Percentiles rank a stretch among this genome's conserved stretches.
Evolutionary conservation across 148 eudicot genomes (phyloP).

Genomic region (Arctostaphylos glauca): DNA sequence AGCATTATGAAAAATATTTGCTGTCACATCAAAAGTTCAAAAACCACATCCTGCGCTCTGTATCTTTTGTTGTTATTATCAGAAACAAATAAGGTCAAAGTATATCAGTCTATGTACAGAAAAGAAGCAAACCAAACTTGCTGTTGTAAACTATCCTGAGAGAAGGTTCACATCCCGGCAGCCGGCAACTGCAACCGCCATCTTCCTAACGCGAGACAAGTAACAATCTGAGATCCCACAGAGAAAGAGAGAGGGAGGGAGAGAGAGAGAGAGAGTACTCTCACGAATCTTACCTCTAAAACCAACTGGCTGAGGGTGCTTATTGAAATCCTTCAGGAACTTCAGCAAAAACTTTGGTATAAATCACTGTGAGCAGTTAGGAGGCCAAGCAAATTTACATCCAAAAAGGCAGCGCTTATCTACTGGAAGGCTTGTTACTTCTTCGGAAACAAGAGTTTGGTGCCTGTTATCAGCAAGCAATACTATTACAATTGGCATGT

Average conservation of each 20-base stretch:
- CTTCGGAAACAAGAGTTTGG: conserved; percentile 50
- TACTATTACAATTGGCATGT: neutral
- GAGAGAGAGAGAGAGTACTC: neutral
- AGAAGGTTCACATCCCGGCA: neutral
- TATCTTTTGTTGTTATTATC: neutral
- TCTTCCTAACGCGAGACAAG: conserved; percentile 11
- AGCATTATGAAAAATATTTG: neutral
- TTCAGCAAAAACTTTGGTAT: neutral
- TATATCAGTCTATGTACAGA: conserved; percentile 14
- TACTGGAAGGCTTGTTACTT: conserved; percentile 34
- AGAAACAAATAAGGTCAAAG: neutral
- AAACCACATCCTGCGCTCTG: neutral
- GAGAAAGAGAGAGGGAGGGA: neutral
- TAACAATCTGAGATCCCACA: neutral
- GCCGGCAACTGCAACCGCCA: conserved; percentile 15
- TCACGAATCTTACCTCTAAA: neutral
- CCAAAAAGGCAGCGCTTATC: conserved; percentile 18
- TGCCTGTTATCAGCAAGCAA: conserved; percentile 33
- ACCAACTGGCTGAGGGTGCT: conserved; percentile 11
- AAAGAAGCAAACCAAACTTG: neutral
- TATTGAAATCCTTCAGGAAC: neutral
- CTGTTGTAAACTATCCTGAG: neutral
- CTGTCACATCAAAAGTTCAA: neutral
- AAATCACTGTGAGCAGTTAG: neutral
- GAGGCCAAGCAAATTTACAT: conserved; percentile 14